These are phyloP conservation scores for Pythium aphanidermatum DNA, from an alignment of 352 stramenopile genomes.

Conservation along the genomic window DNA sequence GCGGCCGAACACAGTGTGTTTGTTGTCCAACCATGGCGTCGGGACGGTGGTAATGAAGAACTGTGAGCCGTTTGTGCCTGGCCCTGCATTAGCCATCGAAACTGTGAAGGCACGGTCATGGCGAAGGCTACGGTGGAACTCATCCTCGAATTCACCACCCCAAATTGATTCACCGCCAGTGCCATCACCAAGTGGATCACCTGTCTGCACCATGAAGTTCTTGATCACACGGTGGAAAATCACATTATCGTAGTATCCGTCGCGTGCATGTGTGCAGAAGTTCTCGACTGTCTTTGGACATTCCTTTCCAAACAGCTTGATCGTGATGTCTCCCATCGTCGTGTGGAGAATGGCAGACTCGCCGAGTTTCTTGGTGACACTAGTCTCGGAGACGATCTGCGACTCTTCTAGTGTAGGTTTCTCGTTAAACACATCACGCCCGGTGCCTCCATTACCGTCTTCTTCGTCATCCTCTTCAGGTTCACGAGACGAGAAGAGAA, in stretches of 20 bases:
- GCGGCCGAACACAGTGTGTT: constrained; percentile 92
- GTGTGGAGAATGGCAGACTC: constrained; percentile 94
- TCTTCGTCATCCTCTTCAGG: constrained; percentile 79
- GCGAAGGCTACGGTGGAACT: constrained; percentile 93
- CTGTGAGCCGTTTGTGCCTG: constrained; percentile 81
- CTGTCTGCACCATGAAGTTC: constrained; percentile 98
- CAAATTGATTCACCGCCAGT: constrained; percentile 99
- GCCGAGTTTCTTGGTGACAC: constrained; percentile 42
- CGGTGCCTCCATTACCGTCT: constrained; percentile 18
- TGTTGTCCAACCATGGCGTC: constrained; percentile 97
- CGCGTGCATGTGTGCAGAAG: constrained; percentile 94
- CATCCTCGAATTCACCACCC: constrained; percentile 99
- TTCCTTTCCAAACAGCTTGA: constrained; percentile 96
- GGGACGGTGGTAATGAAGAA: constrained; percentile 99
- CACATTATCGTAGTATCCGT: constrained; percentile 98
- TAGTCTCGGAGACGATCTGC: constrained; percentile 81
- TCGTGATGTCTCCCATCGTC: constrained; percentile 97
- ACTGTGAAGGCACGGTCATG: constrained; percentile 98
- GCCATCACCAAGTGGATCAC: constrained; percentile 95
- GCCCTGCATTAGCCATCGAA: constrained; percentile 96
- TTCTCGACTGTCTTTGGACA: constrained; percentile 96
- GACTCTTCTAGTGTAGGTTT: constrained; percentile 93
- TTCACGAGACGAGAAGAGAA: constrained; percentile 95
- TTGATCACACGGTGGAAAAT: constrained; percentile 99
- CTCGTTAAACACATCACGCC: constrained; percentile 98